phyloP scores from a whole-genome alignment of 345 rosid genomes.

The Citrus mangshanensis region DNA sequence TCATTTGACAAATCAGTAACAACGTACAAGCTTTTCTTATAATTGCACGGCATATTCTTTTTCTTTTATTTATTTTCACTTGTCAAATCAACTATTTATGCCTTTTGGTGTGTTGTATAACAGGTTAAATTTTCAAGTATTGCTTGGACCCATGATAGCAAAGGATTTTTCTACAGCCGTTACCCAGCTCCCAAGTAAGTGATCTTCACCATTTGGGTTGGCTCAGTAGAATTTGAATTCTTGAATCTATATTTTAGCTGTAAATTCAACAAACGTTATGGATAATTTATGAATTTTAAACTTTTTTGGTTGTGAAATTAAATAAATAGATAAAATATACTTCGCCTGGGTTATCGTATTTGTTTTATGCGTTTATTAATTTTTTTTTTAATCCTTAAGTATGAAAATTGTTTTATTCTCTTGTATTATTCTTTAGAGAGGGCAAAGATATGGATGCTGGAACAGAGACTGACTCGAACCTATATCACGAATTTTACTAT shows the following conservation, averaged over 20 bases:
- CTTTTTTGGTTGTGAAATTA: no score
- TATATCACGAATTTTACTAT: constrained; percentile 77
- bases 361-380: not conserved
- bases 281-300: not conserved
- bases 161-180: constrained; percentile 92
- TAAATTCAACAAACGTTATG: not conserved
- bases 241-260: not conserved
- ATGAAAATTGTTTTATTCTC: not conserved
- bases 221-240: not conserved
- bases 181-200: constrained; percentile 80
- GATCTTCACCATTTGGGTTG: not conserved
- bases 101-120: not conserved
- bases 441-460: constrained; percentile 85
- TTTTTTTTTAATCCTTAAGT: not conserved
- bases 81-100: not conserved
- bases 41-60: no score
- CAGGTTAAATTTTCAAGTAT: constrained; percentile 78
- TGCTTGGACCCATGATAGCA: constrained; percentile 81
- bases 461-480: constrained; percentile 83
- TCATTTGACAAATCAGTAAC: no score
- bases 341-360: not conserved
- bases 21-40: no score
- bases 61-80: no score
- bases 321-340: no score
- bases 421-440: constrained; percentile 36